Base-by-base conservation (phyloP, 495 filamentous ascomycete species). In the Halenospora varia region DNA sequence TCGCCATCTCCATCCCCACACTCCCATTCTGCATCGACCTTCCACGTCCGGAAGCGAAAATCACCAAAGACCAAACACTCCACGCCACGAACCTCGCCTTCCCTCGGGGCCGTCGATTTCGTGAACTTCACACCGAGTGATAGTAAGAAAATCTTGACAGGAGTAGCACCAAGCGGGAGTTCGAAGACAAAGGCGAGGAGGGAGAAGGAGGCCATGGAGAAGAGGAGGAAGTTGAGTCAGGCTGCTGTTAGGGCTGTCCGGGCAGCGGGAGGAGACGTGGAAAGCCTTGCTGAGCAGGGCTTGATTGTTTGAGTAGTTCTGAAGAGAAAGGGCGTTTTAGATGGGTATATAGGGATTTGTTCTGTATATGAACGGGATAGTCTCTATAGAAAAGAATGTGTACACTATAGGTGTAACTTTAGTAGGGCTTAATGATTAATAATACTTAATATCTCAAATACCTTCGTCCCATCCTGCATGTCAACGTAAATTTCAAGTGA, bases 101-200 rank as follows among this genome's bases (percentile, higher is more conserved):
- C 26, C 13, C 15, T 61, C 57, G 74, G 75, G 24, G 73, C 68
- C 10, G 82, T 87, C 41, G 85, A 83, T 1, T 98, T 98, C 65
- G 89, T 96, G 54, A 97, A 97, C 69, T 96, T 86, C 72, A 96
- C 92, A n/a, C 83, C 91, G 0, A 66, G 77, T 13, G 95, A 98
- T 70, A 86, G 83, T 68, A 75, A 78, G 35, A 84, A 85, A 67
- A 89, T 98, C 19, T 79, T 98, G 67, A 90, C 82, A 15, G 93
- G 93, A 4, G 94, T 98, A 10, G 94, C 94, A 51, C 94, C 94
- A 13, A 88, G 84, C 50, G 94, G 94, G 35, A 89, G 84, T 62
- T 88, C 83, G 50, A 97, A 97, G 79, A 98, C 94, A 24, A 97
- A 96, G 67, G 91, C 90, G 47, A 73, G 92, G 42, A 74, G 94